These are phyloP conservation scores for Rhizophlyctis rosea DNA, from an alignment of 192 early-diverging fungal genomes.

Conservation along the genomic window DNA sequence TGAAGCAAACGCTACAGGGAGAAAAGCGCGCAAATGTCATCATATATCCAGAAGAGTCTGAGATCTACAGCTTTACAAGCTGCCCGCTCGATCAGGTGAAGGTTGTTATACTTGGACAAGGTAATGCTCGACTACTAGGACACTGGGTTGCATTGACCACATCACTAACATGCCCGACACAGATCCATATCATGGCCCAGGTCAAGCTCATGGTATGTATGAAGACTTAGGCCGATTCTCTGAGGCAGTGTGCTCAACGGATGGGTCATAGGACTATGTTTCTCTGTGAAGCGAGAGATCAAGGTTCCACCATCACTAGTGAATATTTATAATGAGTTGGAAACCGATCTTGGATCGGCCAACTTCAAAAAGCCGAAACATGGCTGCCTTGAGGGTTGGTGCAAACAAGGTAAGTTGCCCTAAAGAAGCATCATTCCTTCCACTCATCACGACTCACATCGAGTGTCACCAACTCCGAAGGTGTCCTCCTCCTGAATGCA, in stretches of 20 bases:
- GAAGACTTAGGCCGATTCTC: slow-evolving; percentile 37
- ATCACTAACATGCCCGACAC: too few relatives aligned
- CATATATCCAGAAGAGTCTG: slow-evolving; percentile 69
- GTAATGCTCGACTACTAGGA: slow-evolving; percentile 45
- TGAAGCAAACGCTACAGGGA: slow-evolving; percentile 66
- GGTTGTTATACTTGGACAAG: slow-evolving; percentile 94
- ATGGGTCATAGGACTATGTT: slow-evolving; percentile 54
- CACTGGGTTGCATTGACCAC: too few relatives aligned
- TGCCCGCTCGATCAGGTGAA: slow-evolving; percentile 62
- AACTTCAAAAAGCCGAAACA: slow-evolving; percentile 68
- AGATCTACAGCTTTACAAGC: slow-evolving; percentile 79
- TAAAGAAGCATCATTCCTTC: too few relatives aligned
- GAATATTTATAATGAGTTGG: slow-evolving; percentile 87
- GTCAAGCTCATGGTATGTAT: slow-evolving; percentile 70
- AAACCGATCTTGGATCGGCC: slow-evolving; percentile 59
- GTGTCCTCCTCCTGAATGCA: slow-evolving; percentile 88
- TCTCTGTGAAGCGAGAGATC: slow-evolving; percentile 81
- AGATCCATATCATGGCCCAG: slow-evolving; percentile 78
- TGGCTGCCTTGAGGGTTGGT: slow-evolving; percentile 49
- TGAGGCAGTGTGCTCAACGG: neutral
- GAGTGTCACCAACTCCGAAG: too few relatives aligned
- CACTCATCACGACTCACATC: too few relatives aligned
- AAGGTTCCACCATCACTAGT: slow-evolving; percentile 77
- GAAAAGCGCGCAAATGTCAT: slow-evolving; percentile 50
- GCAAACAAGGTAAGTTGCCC: slow-evolving; percentile 30